Percentiles rank a stretch among this genome's conserved stretches.
phyloP scores from a whole-genome alignment of 306 rosid genomes.

The Begonia loranthoides region DNA sequence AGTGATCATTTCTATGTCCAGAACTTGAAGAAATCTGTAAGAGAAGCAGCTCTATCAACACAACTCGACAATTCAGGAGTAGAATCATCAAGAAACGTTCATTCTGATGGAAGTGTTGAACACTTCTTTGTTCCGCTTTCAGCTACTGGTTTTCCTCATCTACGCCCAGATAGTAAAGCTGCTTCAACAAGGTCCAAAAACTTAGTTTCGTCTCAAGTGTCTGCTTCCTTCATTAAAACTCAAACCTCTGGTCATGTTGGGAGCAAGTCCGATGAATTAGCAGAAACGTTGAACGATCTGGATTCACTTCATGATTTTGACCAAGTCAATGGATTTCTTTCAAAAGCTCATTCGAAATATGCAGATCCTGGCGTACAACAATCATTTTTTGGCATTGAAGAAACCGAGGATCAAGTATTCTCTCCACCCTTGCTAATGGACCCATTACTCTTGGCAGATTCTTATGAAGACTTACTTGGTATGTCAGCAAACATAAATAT shows the following conservation, averaged over 20 bases:
- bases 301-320: conserved; percentile 63
- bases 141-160: conserved; percentile 53
- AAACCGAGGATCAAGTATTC: conserved; percentile 69
- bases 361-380: conserved; percentile 48
- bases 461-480: conserved; percentile 92
- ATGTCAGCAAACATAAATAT: conserved; percentile 17
- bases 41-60: conserved; percentile 76
- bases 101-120: conserved; percentile 73
- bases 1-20: conserved; percentile 42
- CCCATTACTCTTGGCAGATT: conserved; percentile 54
- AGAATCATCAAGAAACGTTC: conserved; percentile 50
- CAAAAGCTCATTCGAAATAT: conserved; percentile 47
- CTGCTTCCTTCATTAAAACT: conserved; percentile 34
- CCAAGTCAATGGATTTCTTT: conserved; percentile 71
- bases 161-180: conserved; percentile 49
- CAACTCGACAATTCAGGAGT: conserved; percentile 26
- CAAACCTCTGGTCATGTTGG: conserved; percentile 25
- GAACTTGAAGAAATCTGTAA: conserved; percentile 77
- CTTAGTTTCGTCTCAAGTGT: conserved; percentile 39
- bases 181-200: conserved; percentile 56
- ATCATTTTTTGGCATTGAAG: conserved; percentile 60
- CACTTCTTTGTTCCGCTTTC: conserved; percentile 81
- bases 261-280: conserved; percentile 36
- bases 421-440: conserved; percentile 91
- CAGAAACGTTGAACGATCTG: conserved; percentile 51